These are phyloP conservation scores for Spongospora subterranea DNA, from an alignment of 208 protist species.

Conservation along the genomic window DNA sequence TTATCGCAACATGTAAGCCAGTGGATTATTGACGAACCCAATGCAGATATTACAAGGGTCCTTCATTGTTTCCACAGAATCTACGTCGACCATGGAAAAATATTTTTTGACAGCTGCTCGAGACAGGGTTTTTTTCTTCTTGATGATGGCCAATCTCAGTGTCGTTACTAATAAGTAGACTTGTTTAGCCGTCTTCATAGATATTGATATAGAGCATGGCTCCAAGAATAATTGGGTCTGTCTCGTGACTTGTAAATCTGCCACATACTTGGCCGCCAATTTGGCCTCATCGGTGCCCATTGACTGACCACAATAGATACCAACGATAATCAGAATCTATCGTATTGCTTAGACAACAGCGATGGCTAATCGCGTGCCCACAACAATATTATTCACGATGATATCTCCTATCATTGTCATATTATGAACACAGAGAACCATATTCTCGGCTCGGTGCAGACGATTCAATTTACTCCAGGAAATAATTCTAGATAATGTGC, in stretches of 20 bases:
- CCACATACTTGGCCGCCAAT: not conserved
- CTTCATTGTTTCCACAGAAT: not conserved
- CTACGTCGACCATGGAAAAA: constrained; percentile 12
- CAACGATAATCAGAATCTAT: too few species aligned
- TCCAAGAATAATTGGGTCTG: constrained; percentile 40
- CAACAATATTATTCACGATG: too few species aligned
- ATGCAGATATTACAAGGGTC: not conserved
- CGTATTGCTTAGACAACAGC: too few species aligned
- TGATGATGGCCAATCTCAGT: not conserved
- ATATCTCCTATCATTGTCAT: too few species aligned
- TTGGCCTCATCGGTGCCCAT: constrained; percentile 43
- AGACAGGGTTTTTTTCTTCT: not conserved
- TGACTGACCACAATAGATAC: too few species aligned
- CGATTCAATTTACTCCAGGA: too few species aligned
- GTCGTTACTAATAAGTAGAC: not conserved
- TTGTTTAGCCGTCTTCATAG: not conserved
- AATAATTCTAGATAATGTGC: too few species aligned
- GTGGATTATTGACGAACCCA: not conserved
- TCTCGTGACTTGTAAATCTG: not conserved
- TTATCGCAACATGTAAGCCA: too few species aligned
- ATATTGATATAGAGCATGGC: not conserved
- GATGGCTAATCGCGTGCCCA: too few species aligned
- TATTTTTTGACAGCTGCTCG: not conserved
- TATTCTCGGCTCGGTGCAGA: too few species aligned
- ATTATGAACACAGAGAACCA: too few species aligned